These are phyloP conservation scores for Dittrichia graveolens DNA, from an alignment of 129 eudicot genomes.

Conservation along the genomic window DNA sequence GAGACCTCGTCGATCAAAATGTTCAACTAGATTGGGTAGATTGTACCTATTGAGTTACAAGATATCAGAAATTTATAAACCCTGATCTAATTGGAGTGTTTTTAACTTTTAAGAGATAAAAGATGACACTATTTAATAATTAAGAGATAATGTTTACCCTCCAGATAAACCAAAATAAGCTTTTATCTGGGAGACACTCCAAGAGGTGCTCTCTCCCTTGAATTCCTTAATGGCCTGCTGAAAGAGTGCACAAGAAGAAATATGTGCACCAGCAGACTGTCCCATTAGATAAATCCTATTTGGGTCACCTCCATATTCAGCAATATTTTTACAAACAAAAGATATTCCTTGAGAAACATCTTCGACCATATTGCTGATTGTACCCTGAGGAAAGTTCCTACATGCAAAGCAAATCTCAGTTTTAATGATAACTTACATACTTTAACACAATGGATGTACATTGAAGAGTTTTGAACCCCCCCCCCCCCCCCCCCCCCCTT, in stretches of 20 bases:
- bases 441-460: no score
- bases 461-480: no score
- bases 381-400: constrained; percentile 95
- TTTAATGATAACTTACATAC: background rate
- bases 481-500: no score
- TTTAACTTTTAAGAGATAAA: background rate
- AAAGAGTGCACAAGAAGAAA: constrained; percentile 84
- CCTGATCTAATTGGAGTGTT: background rate
- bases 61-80: background rate
- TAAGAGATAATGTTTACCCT: constrained; percentile 62
- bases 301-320: constrained; percentile 74
- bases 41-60: constrained; percentile 54
- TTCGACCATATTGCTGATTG: constrained; percentile 75
- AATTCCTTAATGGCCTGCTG: constrained; percentile 85
- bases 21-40: constrained; percentile 63
- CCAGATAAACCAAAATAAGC: constrained; percentile 98
- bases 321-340: constrained; percentile 60
- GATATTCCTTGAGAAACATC: constrained; percentile 81
- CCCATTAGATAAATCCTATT: constrained; percentile 87
- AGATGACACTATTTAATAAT: background rate
- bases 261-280: constrained; percentile 98
- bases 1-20: constrained; percentile 68
- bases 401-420: constrained; percentile 11
- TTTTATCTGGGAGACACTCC: constrained; percentile 87
- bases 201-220: constrained; percentile 59